Evolutionary conservation across 2,329 filamentous ascomycete genomes (phyloP).

Genomic region (Elsinoe necatrix): DNA sequence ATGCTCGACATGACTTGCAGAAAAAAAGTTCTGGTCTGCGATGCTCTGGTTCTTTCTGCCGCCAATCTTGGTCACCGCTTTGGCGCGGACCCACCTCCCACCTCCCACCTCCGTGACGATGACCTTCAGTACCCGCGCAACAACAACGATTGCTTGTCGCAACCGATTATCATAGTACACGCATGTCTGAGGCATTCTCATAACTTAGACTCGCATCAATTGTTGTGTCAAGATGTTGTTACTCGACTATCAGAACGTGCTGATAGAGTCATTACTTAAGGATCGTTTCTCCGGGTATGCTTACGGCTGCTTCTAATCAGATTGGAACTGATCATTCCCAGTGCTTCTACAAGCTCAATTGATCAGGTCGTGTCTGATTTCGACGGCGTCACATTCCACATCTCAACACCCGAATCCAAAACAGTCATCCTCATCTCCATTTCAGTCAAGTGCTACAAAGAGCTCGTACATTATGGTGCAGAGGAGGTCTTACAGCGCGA

Average conservation of each 20-base stretch:
- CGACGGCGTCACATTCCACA: conserved; percentile 96
- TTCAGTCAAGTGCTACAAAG: conserved; percentile 86
- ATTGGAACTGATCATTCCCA: conserved; percentile 36
- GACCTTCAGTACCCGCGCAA: too few relatives aligned
- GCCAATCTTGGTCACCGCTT: neutral
- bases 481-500: conserved; percentile 85
- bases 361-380: conserved; percentile 99
- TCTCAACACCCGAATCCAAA: conserved; percentile 91
- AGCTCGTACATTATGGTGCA: conserved; percentile 88
- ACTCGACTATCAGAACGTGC: conserved; percentile 96
- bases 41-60: conserved; percentile 4
- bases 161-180: neutral
- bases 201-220: neutral
- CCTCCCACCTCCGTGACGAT: conserved; percentile 8
- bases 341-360: conserved; percentile 76
- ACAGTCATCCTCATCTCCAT: conserved; percentile 91
- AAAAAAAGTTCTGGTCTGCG: neutral
- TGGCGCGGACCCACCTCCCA: conserved; percentile 1
- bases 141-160: neutral
- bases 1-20: neutral
- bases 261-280: conserved; percentile 91
- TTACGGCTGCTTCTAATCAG: neutral
- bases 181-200: neutral
- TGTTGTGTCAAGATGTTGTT: conserved; percentile 58
- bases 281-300: conserved; percentile 82